Conservation (phyloP, 352 stramenopile species). For the Blastocystis sp. region DNA sequence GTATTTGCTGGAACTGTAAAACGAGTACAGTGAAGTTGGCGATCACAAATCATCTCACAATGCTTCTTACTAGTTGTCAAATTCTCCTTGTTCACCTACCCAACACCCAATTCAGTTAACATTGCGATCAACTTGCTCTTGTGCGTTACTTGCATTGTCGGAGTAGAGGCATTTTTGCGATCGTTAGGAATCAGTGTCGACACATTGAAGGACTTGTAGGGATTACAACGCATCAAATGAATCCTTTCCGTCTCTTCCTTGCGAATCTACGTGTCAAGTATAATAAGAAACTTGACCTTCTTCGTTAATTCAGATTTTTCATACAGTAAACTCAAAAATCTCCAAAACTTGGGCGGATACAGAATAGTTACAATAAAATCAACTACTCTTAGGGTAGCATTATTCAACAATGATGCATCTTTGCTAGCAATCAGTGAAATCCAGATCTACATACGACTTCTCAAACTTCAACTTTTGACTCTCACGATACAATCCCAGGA, state of each 20-base stretch:
- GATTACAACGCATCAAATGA: slow-evolving; percentile 27
- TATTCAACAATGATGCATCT: slow-evolving; percentile 15
- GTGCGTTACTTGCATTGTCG: not conserved
- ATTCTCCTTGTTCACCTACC: not conserved
- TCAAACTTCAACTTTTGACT: slow-evolving; percentile 64
- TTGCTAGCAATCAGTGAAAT: not conserved
- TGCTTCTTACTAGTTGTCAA: slow-evolving; percentile 28
- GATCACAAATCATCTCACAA: slow-evolving; percentile 21
- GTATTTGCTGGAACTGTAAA: slow-evolving; percentile 18
- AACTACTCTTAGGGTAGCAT: not conserved
- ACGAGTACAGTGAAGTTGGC: slow-evolving; percentile 31
- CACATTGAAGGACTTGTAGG: not conserved
- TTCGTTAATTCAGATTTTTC: slow-evolving; percentile 34
- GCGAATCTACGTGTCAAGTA: not conserved
- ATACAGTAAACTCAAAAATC: slow-evolving; percentile 50
- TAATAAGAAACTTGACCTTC: not conserved
- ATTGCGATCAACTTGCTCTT: not conserved
- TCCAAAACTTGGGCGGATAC: slow-evolving; percentile 45
- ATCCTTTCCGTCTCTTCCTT: slow-evolving; percentile 36
- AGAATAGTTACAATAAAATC: slow-evolving; percentile 49
- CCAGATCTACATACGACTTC: slow-evolving; percentile 1
- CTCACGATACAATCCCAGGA: slow-evolving; percentile 20
- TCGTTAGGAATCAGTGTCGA: slow-evolving; percentile 9
- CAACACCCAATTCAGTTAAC: slow-evolving; percentile 14
- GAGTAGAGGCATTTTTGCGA: not conserved